phyloP scores from a whole-genome alignment of 345 rosid genomes.

The Populus pruinosa region DNA sequence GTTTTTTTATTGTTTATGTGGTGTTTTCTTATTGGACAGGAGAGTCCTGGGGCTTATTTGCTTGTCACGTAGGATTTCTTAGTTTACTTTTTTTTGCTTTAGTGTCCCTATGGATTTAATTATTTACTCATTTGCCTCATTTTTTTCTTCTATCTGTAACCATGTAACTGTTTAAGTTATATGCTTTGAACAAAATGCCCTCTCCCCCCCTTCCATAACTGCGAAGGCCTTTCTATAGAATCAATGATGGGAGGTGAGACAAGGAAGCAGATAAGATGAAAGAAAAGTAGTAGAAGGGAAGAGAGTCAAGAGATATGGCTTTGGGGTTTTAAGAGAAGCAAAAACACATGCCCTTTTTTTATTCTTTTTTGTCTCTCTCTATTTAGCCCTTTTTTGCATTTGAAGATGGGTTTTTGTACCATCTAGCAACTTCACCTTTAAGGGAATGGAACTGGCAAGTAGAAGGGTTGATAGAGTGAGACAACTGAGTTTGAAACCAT shows the following conservation, averaged over 20 bases:
- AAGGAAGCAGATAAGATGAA: constrained; percentile 9
- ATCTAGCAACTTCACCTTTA: constrained; percentile 27
- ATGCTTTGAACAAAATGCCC: not conserved
- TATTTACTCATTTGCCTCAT: not conserved
- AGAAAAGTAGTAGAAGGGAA: not conserved
- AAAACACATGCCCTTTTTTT: not conserved
- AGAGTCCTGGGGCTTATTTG: not conserved
- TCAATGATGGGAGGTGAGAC: constrained; percentile 3
- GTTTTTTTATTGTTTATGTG: constrained; percentile 15
- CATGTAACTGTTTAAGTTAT: not conserved
- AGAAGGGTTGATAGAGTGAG: constrained; percentile 9
- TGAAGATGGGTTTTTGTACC: constrained; percentile 30
- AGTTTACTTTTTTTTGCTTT: not conserved
- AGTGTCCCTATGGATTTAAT: not conserved
- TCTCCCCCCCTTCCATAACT: too few species aligned
- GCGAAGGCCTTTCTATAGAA: not conserved
- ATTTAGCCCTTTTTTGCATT: not conserved
- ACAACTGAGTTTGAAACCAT: constrained; percentile 19
- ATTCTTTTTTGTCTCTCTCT: not conserved
- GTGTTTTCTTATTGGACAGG: not conserved
- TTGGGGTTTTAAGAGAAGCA: not conserved
- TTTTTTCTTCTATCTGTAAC: not conserved
- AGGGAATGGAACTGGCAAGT: constrained; percentile 12
- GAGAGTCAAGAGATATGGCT: too few species aligned
- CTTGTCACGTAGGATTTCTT: not conserved